A percentile compares a stretch with the other conserved stretches of the same genome.
phyloP scores from a whole-genome alignment of 2,329 filamentous ascomycete species.

The Ustilaginoidea virens region DNA sequence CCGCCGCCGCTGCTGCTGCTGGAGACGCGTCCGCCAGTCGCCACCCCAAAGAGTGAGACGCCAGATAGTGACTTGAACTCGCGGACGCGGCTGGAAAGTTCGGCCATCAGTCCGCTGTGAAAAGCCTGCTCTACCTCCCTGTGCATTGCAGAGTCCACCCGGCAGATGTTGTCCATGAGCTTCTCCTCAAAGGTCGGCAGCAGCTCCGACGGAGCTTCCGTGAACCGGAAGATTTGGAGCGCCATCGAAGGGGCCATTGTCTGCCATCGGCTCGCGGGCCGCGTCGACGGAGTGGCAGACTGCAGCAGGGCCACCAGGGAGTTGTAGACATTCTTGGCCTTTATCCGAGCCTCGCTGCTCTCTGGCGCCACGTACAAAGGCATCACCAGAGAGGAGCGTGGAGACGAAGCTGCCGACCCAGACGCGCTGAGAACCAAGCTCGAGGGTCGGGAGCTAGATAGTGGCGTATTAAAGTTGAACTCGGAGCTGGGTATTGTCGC shows the following conservation, averaged over 20 bases:
- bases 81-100: slow-evolving; percentile 32
- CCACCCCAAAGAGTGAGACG: slow-evolving; percentile 37
- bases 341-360: slow-evolving; percentile 24
- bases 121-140: slow-evolving; percentile 33
- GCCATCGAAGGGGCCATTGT: slow-evolving; percentile 36
- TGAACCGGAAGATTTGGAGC: slow-evolving; percentile 42
- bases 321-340: slow-evolving; percentile 32
- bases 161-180: slow-evolving; percentile 27
- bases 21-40: slow-evolving; percentile 33
- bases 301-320: slow-evolving; percentile 40
- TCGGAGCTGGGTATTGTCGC: slow-evolving; percentile 14
- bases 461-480: slow-evolving; percentile 31
- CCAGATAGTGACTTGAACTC: slow-evolving; percentile 37
- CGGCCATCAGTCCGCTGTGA: slow-evolving; percentile 30
- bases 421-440: slow-evolving; percentile 35
- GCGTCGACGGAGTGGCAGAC: slow-evolving; percentile 27
- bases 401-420: slow-evolving; percentile 34
- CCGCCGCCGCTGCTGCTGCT: slow-evolving; percentile 15
- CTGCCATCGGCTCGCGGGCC: slow-evolving; percentile 33
- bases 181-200: slow-evolving; percentile 34
- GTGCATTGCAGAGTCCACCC: slow-evolving; percentile 28
- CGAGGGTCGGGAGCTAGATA: slow-evolving; percentile 30
- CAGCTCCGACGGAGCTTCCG: slow-evolving; percentile 31
- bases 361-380: slow-evolving; percentile 22
- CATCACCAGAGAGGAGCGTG: slow-evolving; percentile 29